These are phyloP conservation scores for Alternaria metachromatica DNA, from an alignment of 2,329 filamentous ascomycete genomes.

Conservation along the genomic window DNA sequence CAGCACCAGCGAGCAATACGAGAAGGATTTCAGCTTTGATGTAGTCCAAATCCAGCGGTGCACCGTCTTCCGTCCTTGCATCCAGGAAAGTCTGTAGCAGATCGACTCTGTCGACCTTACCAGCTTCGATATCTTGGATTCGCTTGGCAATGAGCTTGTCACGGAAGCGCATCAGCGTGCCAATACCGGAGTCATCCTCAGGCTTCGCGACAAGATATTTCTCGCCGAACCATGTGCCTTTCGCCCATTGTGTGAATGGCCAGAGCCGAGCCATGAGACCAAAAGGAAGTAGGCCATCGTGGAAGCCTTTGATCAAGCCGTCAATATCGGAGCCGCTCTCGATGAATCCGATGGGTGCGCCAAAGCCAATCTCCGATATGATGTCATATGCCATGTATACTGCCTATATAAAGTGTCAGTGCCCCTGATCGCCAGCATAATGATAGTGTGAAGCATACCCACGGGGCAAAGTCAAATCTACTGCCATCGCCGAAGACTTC, in stretches of 20 bases:
- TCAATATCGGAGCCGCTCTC: conserved; percentile 60
- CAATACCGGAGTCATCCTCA: conserved; percentile 62
- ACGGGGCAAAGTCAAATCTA: conserved; percentile 62
- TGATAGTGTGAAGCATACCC: conserved; percentile 36
- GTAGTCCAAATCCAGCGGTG: conserved; percentile 58
- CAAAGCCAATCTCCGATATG: conserved; percentile 64
- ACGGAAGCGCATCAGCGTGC: conserved; percentile 64
- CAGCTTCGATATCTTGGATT: conserved; percentile 56
- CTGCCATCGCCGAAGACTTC: conserved; percentile 55
- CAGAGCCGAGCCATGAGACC: conserved; percentile 61
- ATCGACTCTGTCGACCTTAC: conserved; percentile 57
- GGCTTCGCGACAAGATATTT: conserved; percentile 60
- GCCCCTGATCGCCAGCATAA: neutral
- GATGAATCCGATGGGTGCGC: conserved; percentile 63
- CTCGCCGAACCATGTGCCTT: conserved; percentile 59
- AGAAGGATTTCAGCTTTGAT: conserved; percentile 62
- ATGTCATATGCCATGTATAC: conserved; percentile 62
- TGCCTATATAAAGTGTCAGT: conserved; percentile 29
- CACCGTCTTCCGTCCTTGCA: conserved; percentile 47
- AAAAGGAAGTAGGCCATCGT: conserved; percentile 60
- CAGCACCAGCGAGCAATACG: conserved; percentile 60
- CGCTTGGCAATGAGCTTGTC: conserved; percentile 61
- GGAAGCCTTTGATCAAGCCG: conserved; percentile 62
- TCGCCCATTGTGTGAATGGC: conserved; percentile 63
- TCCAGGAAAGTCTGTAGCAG: conserved; percentile 60